A percentile compares a stretch with the other conserved stretches of the same genome.
phyloP scores from a whole-genome alignment of 345 rosid species.

The Pseudoturritis turrita region DNA sequence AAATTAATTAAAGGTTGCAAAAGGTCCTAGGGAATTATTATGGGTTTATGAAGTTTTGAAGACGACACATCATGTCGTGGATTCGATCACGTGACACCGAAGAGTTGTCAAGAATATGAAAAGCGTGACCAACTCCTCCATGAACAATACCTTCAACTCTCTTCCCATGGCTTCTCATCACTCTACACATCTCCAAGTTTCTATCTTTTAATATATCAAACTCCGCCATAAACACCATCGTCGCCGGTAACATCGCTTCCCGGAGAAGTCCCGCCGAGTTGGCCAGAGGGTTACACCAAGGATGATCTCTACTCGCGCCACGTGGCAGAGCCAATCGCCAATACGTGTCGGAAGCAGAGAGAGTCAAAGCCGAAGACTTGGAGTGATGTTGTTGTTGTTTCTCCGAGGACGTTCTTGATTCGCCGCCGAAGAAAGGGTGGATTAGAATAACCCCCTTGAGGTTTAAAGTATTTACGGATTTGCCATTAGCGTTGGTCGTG shows the following conservation, averaged over 20 bases:
- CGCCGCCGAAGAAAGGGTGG: constrained; percentile 72
- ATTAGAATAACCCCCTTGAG: constrained; percentile 53
- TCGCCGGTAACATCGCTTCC: constrained; percentile 28
- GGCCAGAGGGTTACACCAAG: constrained; percentile 63
- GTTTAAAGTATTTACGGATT: constrained; percentile 10
- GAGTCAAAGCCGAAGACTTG: constrained; percentile 51
- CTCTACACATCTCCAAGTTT: constrained; percentile 49
- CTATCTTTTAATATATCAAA: constrained; percentile 59
- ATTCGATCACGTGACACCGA: constrained; percentile 37
- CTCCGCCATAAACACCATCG: constrained; percentile 66
- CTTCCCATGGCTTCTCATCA: constrained; percentile 49
- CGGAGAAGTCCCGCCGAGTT: constrained; percentile 19
- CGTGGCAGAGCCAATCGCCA: constrained; percentile 77
- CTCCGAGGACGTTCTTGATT: constrained; percentile 56
- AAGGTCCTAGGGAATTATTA: neutral
- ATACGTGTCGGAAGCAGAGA: constrained; percentile 59
- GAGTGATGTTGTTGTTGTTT: constrained; percentile 28
- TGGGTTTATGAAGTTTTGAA: constrained; percentile 46
- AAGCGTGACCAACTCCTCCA: constrained; percentile 77
- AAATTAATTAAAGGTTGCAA: neutral
- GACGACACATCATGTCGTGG: constrained; percentile 58
- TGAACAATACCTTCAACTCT: constrained; percentile 49
- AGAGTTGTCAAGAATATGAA: constrained; percentile 49
- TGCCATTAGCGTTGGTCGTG: constrained; percentile 11
- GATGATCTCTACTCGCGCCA: constrained; percentile 70